Base-by-base conservation (phyloP, 345 rosid genomes). In the Citrus medica region DNA sequence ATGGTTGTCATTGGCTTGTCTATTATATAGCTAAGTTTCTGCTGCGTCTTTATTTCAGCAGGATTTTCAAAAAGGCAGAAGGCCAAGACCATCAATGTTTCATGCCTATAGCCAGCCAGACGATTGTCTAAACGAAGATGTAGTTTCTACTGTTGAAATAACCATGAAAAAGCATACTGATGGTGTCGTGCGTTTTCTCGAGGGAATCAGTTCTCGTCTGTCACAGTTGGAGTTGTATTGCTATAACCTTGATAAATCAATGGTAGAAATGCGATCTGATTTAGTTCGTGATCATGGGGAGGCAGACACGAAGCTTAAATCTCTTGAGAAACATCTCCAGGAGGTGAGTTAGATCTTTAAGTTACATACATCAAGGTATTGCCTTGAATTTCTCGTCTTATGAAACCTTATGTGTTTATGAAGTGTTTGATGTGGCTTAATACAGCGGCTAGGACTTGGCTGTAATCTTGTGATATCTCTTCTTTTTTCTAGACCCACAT, bases 121-220 rank as follows among this genome's bases (percentile, higher is more conserved):
- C n/a, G 97, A 94, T 74, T 90, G 98, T 55, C 79, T 88, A 76
- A 76, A 77, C 82, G 91, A 81, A 46, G 99, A 97, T 64, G 64
- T 93, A 73, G 76, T 85, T 69, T 85, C 85, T 19, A 73, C 87
- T 40, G 90, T 97, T 30, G 99, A 97, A 72, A 89, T 80, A 73
- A 83, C 91, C 75, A 91, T 93, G 98, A 97, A 94, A 84, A 92
- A 88, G 68, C 89, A 94, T 70, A 77, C 89, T 0, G 99, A 97
- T 75, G 87, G 83, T 71, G 83, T 93, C 79, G 87, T 94, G 94
- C 98, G 97, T 40, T 94, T 93, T 85, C 98, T 97, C 12, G 99
- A 94, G 85, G 98, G 98, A 69, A 85, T 94, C 83, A 97, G 98
- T 85, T 97, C 98, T 1, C 92, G 99, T 40, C 86, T 97, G 76